These are phyloP conservation scores for Exophiala xenobiotica DNA, from an alignment of 2,329 filamentous ascomycete species.

Conservation along the genomic window DNA sequence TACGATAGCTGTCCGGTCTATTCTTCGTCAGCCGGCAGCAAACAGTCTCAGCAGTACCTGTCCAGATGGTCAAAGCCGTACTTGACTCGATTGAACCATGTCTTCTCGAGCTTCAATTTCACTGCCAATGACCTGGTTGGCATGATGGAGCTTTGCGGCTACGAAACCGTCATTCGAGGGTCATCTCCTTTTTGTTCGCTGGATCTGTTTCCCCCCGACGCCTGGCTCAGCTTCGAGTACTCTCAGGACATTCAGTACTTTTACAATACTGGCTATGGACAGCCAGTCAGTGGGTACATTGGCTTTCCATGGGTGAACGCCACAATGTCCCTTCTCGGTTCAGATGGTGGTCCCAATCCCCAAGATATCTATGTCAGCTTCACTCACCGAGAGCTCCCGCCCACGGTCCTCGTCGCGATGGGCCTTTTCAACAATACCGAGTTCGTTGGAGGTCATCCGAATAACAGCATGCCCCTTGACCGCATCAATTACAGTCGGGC, in stretches of 20 bases:
- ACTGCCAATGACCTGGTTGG: conserved; percentile 62
- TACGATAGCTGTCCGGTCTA: conserved; percentile 66
- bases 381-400: conserved; percentile 67
- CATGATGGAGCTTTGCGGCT: conserved; percentile 66
- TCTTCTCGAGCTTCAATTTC: conserved; percentile 62
- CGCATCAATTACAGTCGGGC: conserved; percentile 62
- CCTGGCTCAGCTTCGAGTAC: conserved; percentile 68
- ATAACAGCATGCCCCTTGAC: conserved; percentile 64
- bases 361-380: conserved; percentile 68
- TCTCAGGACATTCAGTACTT: conserved; percentile 64
- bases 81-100: conserved; percentile 54
- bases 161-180: conserved; percentile 64
- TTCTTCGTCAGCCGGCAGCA: conserved; percentile 56
- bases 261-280: conserved; percentile 66
- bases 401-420: conserved; percentile 65
- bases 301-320: conserved; percentile 68
- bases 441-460: conserved; percentile 54
- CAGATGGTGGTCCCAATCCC: conserved; percentile 37
- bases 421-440: conserved; percentile 69
- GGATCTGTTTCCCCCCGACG: conserved; percentile 58
- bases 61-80: conserved; percentile 61
- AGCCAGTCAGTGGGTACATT: conserved; percentile 55
- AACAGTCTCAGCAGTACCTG: conserved; percentile 53
- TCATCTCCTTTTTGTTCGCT: conserved; percentile 62
- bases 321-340: conserved; percentile 50